A percentile compares a stretch with the other conserved stretches of the same genome.
phyloP scores from a whole-genome alignment of 1,139 yeast species.

The Pichia inconspicua region DNA sequence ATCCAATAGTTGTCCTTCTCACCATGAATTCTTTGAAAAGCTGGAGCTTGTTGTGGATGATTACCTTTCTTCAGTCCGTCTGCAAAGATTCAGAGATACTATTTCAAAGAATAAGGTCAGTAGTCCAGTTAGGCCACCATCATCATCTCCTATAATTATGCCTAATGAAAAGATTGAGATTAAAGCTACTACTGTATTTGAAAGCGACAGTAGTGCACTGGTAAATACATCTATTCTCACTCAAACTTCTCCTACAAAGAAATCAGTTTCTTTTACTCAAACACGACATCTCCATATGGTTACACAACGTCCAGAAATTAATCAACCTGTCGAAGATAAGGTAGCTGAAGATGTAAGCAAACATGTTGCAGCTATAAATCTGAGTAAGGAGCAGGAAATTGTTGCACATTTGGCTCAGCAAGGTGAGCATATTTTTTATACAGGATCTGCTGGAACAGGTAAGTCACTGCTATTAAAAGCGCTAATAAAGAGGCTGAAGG shows the following conservation, averaged over 20 bases:
- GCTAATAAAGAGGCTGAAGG: conserved; percentile 53
- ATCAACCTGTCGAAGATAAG: neutral
- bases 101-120: too few relatives aligned
- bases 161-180: neutral
- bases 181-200: neutral
- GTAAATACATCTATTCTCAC: neutral
- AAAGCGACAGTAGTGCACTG: neutral
- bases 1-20: neutral
- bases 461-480: conserved; percentile 71
- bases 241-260: neutral
- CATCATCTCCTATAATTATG: neutral
- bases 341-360: conserved; percentile 3
- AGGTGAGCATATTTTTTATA: conserved; percentile 64
- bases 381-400: conserved; percentile 62
- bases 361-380: conserved; percentile 31
- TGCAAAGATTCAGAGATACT: too few relatives aligned
- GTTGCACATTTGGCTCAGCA: conserved; percentile 61
- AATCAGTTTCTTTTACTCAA: neutral
- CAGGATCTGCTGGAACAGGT: conserved; percentile 97
- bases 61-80: neutral
- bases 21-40: neutral
- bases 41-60: neutral
- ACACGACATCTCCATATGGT: conserved; percentile 7
- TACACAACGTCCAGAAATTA: conserved; percentile 2
- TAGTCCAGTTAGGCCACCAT: neutral